Evolutionary conservation across 176 grass and related monocot species (phyloP).

Genomic region (Rhipidocladum racemiflorum): DNA sequence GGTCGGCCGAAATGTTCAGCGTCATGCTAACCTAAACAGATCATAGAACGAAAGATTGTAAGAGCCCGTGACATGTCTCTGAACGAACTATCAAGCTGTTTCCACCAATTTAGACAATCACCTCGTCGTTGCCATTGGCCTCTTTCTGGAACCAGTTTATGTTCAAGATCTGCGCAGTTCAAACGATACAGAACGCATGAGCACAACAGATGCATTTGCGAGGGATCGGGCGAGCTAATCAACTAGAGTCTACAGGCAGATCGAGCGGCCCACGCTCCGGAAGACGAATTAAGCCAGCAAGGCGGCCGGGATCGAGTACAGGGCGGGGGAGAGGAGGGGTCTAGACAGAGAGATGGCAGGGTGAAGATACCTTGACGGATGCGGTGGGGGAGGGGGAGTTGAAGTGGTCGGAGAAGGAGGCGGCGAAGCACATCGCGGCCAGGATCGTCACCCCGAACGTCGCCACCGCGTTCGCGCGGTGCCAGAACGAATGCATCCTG

Average conservation of each 20-base stretch:
- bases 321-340: background rate
- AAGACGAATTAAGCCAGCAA: background rate
- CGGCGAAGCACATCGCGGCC: slow-evolving; percentile 85
- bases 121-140: slow-evolving; percentile 93
- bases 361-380: slow-evolving; percentile 64
- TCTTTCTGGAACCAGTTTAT: slow-evolving; percentile 99
- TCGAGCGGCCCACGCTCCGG: background rate
- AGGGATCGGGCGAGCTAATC: background rate
- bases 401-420: slow-evolving; percentile 92
- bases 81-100: background rate
- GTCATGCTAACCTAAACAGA: slow-evolving; percentile 84
- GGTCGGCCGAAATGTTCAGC: slow-evolving; percentile 88
- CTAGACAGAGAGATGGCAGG: too few species aligned
- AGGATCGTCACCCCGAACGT: slow-evolving; percentile 88
- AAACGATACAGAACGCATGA: background rate
- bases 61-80: background rate
- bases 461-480: slow-evolving; percentile 82
- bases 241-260: background rate
- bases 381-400: slow-evolving; percentile 57
- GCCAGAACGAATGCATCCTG: slow-evolving; percentile 86
- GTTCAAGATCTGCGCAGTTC: slow-evolving; percentile 63
- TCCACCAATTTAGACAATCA: slow-evolving; percentile 15
- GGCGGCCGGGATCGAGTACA: background rate
- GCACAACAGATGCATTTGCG: background rate
- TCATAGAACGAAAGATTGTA: background rate